Evolutionary conservation across 2,329 filamentous ascomycete species (phyloP), one percentile per base, ranked within the genome.

Genomic region (Curvularia spicifera): DNA sequence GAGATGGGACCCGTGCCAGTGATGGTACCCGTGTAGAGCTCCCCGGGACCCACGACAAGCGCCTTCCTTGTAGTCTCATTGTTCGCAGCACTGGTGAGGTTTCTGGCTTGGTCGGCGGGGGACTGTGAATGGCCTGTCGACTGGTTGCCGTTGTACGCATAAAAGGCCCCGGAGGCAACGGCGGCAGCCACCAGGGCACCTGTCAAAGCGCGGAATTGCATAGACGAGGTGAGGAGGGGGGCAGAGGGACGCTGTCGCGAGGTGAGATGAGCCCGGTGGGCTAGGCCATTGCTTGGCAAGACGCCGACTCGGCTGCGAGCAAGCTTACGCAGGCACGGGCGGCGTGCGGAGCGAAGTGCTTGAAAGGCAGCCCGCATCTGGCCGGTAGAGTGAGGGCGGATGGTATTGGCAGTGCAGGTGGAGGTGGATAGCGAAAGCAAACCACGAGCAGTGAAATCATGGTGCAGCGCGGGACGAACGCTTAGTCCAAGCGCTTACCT

Each of bases 1-100:
- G 90, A 91, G 59, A 99, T 87, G 20, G 94, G 93, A 6, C 88
- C 90, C 70, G 96, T 91, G 58, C 91, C 91, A 18, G 92, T 87
- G 62, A 97, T 89, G 8, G 91, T 91, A 24, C 91, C 91, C 10
- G 94, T 95, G 73, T 93, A 94, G 49, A 99, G 86, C 76, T 96
- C 89, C 74, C 96, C 92, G 71, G 93, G 90, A 60, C 94, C 92
- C 51, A 99, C 91, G 42, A 97, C 88, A 24, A 98, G 83, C 20
- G 96, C 91, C 65, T 84, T 83, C 26, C 83, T 76, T 33, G 84
- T 82, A 33, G 80, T 72, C 83, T 93, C 77, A 10, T 79, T 75
- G 33, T 76, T 74, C 13, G 72, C 45, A 64, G 69, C 64, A 22
- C 72, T 72, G 40, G 68, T 73, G 44, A 76, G 73, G 49, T 69